Conservation (phyloP, 1,284 basidiomycete genomes). For the Cryptococcus neoformans region DNA sequence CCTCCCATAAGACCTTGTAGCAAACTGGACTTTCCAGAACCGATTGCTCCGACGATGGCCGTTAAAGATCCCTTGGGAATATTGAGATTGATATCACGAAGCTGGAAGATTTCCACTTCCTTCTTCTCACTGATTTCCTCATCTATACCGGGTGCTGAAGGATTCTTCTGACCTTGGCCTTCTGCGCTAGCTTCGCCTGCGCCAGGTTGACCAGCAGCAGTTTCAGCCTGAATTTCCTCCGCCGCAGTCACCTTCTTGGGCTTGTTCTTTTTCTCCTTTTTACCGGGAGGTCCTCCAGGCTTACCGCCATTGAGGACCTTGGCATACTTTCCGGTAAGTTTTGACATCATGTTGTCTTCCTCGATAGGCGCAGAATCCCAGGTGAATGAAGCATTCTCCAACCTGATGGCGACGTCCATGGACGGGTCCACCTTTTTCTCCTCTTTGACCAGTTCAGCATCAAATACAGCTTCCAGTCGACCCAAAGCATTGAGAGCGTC, state of each 20-base stretch:
- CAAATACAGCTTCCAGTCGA: conserved; percentile 67
- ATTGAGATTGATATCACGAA: conserved; percentile 60
- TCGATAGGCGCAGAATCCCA: conserved; percentile 72
- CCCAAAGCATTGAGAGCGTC: conserved; percentile 73
- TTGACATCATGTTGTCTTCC: conserved; percentile 48
- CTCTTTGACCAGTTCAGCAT: conserved; percentile 69
- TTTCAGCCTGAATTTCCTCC: conserved; percentile 29
- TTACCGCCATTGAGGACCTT: conserved; percentile 14
- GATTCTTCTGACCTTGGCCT: conserved; percentile 15
- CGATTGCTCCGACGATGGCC: conserved; percentile 73
- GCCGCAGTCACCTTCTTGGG: conserved; percentile 32
- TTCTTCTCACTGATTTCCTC: conserved; percentile 1
- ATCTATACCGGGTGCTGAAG: conserved; percentile 1
- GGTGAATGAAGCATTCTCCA: conserved; percentile 67
- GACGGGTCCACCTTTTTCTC: conserved; percentile 51
- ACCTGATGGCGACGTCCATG: conserved; percentile 61
- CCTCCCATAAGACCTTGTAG: conserved; percentile 72
- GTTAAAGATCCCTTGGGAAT: conserved; percentile 70
- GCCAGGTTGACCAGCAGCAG: conserved; percentile 22
- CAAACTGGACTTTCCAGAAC: conserved; percentile 60
- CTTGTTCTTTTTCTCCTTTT: conserved; percentile 21
- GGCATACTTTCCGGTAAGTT: conserved; percentile 36
- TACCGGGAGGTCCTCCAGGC: neutral
- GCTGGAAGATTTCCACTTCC: conserved; percentile 55
- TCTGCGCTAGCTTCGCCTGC: conserved; percentile 21